Percentiles rank a stretch among this genome's conserved stretches.
These are phyloP conservation scores for Styphnolobium japonicum DNA, from an alignment of 306 rosid species.

Conservation along the genomic window DNA sequence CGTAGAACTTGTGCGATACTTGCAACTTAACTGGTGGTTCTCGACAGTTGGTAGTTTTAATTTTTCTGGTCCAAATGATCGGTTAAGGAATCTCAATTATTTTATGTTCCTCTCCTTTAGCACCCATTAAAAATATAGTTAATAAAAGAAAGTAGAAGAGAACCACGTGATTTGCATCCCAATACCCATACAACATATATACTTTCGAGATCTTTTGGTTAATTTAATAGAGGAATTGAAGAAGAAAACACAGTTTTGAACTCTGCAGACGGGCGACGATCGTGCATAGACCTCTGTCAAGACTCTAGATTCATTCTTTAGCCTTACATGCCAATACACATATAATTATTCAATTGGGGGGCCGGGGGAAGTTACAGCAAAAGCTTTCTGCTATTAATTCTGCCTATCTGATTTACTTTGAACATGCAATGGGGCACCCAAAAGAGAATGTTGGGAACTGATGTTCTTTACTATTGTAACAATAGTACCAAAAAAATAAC, in stretches of 20 bases:
- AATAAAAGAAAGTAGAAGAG: conserved; percentile 9
- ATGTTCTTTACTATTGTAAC: neutral
- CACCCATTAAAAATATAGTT: neutral
- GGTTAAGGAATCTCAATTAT: conserved; percentile 21
- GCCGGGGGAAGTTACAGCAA: neutral
- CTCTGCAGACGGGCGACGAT: neutral
- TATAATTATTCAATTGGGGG: neutral
- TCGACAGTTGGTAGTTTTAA: conserved; percentile 21
- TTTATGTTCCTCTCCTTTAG: neutral
- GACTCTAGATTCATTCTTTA: neutral
- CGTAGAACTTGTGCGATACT: conserved; percentile 14
- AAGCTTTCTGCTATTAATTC: neutral
- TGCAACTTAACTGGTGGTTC: conserved; percentile 16
- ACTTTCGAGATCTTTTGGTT: neutral
- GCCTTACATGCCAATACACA: neutral
- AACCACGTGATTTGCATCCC: conserved; percentile 29
- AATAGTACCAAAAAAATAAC: too few relatives aligned
- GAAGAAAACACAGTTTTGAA: neutral
- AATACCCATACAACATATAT: conserved; percentile 19
- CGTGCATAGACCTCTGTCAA: neutral
- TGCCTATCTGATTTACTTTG: neutral
- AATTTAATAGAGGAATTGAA: neutral
- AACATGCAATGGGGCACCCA: neutral
- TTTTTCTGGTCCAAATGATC: neutral
- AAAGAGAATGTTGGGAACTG: neutral